These are phyloP conservation scores for Niveomyces coronatus DNA, from an alignment of 2,329 filamentous ascomycete genomes.

Conservation along the genomic window DNA sequence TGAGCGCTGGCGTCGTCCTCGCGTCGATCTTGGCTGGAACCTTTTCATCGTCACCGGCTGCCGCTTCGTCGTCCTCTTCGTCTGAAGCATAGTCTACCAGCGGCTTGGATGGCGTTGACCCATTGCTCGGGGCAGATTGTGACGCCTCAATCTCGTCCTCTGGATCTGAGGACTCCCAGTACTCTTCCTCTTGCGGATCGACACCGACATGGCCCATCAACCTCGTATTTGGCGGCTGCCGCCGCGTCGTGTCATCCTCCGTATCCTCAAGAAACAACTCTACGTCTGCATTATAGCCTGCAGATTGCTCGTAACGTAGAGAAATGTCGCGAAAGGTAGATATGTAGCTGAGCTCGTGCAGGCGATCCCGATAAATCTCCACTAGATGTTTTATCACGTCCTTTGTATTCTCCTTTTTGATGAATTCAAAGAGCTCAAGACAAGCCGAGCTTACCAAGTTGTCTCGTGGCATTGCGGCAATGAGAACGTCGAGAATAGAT, in stretches of 20 bases:
- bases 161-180: constrained; percentile 85
- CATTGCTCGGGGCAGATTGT: constrained; percentile 42
- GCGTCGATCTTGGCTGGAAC: constrained; percentile 12
- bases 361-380: constrained; percentile 68
- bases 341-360: constrained; percentile 69
- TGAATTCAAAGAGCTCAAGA: constrained; percentile 85
- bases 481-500: constrained; percentile 74
- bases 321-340: constrained; percentile 74
- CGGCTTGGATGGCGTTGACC: constrained; percentile 55
- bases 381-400: constrained; percentile 76
- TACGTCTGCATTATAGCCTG: constrained; percentile 52
- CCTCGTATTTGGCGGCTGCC: constrained; percentile 38
- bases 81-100: constrained; percentile 91
- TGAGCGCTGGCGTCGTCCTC: constrained; percentile 10
- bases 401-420: constrained; percentile 73
- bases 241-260: constrained; percentile 45
- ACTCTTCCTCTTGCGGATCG: constrained; percentile 81
- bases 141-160: constrained; percentile 57
- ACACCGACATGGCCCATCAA: constrained; percentile 62
- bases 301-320: constrained; percentile 67
- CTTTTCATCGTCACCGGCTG: constrained; percentile 16
- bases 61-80: constrained; percentile 52
- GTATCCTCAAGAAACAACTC: constrained; percentile 62
- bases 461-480: constrained; percentile 79
- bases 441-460: constrained; percentile 91